Conservation (phyloP, 2,329 filamentous ascomycete genomes). For the Trichoderma sp. region DNA sequence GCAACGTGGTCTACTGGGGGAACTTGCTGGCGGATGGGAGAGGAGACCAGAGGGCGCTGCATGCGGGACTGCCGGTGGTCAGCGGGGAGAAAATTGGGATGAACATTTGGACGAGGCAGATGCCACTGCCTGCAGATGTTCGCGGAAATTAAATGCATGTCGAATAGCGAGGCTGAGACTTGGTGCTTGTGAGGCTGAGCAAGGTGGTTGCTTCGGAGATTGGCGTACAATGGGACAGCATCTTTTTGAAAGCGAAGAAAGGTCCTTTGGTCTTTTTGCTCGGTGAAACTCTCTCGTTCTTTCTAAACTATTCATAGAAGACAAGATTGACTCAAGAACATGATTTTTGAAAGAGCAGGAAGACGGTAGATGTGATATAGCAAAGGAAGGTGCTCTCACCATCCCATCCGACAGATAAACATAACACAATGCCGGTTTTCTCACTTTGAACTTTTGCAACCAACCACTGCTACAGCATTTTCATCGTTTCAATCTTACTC, state of each 20-base stretch:
- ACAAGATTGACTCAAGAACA: neutral
- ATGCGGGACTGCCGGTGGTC: conserved; percentile 50
- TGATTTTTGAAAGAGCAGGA: neutral
- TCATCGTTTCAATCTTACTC: neutral
- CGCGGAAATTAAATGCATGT: neutral
- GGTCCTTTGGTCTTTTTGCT: neutral
- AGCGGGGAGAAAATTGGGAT: conserved; percentile 52
- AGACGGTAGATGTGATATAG: neutral
- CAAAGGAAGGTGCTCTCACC: neutral
- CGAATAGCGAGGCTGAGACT: neutral
- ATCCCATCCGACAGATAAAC: neutral
- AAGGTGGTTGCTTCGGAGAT: neutral
- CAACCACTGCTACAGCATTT: neutral
- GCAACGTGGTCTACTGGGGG: conserved; percentile 53
- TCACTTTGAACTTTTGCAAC: neutral
- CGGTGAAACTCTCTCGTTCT: neutral
- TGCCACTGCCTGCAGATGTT: conserved; percentile 37
- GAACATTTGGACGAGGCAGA: conserved; percentile 55
- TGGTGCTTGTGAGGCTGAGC: neutral
- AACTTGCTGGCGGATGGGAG: conserved; percentile 45
- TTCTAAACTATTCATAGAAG: neutral
- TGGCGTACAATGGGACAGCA: neutral
- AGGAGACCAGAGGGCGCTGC: conserved; percentile 48
- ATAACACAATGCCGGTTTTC: neutral
- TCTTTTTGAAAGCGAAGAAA: neutral